Evolutionary conservation across 1,284 basidiomycete genomes (phyloP).

Genomic region (Boletus mariae): DNA sequence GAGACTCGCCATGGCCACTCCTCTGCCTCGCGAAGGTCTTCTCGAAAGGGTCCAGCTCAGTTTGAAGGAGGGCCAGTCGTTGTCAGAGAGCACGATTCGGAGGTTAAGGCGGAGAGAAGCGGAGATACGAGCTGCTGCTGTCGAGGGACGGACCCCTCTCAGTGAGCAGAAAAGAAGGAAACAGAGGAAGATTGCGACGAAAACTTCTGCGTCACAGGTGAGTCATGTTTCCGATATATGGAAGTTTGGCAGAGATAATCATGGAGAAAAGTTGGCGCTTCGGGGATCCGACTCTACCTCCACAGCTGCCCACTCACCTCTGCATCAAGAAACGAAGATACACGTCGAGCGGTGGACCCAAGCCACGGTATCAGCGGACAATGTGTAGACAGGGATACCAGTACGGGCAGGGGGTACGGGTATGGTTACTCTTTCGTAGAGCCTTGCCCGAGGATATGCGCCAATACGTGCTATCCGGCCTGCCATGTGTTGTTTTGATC

Average conservation of each 20-base stretch:
- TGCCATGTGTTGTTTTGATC: too few species aligned
- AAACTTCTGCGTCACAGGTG: constrained; percentile 9
- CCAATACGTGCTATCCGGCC: too few species aligned
- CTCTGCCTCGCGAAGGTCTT: constrained; percentile 19
- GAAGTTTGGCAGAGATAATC: not conserved
- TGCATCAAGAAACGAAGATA: not conserved
- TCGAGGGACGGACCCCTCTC: constrained; percentile 23
- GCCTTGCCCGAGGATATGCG: too few species aligned
- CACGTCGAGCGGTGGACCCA: not conserved
- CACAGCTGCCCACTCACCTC: not conserved
- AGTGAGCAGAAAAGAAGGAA: constrained; percentile 26
- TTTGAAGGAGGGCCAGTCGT: constrained; percentile 23
- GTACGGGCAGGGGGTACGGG: too few species aligned
- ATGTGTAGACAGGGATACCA: too few species aligned
- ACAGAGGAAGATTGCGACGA: constrained; percentile 16
- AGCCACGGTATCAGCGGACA: too few species aligned
- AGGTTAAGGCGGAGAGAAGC: constrained; percentile 25
- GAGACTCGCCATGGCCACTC: constrained; percentile 18
- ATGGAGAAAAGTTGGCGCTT: not conserved
- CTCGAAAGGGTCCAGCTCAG: constrained; percentile 22
- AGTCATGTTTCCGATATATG: constrained; percentile 1
- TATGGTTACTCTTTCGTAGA: too few species aligned
- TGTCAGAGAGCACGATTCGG: constrained; percentile 28
- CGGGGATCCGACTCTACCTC: not conserved
- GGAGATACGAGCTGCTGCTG: constrained; percentile 19